These are phyloP conservation scores for Boletus patriciae DNA, from an alignment of 768 basidiomycete genomes.

Conservation along the genomic window DNA sequence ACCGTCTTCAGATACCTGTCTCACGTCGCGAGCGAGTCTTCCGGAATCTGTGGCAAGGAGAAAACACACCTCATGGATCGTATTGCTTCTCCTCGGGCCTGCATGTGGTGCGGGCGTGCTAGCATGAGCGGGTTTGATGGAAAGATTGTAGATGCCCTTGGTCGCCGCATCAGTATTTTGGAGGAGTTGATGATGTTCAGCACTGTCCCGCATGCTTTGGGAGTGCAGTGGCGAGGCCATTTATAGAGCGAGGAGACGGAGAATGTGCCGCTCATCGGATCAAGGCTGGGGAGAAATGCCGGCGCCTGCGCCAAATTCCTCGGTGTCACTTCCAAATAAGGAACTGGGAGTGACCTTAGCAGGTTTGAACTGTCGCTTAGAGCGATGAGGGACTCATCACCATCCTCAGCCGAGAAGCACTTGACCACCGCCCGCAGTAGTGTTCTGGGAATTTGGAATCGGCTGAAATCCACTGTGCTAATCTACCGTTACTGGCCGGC, in stretches of 20 bases:
- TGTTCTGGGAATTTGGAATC: too few relatives aligned
- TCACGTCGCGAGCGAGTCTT: not conserved
- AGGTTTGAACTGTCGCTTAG: too few relatives aligned
- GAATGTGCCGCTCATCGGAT: conserved; percentile 9
- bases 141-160: conserved; percentile 28
- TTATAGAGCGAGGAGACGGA: conserved; percentile 21
- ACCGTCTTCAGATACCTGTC: conserved; percentile 55
- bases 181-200: conserved; percentile 24
- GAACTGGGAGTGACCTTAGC: too few relatives aligned
- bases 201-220: conserved; percentile 22
- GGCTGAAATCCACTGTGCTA: too few relatives aligned
- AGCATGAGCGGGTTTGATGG: conserved; percentile 11
- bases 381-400: too few relatives aligned
- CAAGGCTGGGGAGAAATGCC: too few relatives aligned
- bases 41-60: too few relatives aligned
- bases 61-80: conserved; percentile 52
- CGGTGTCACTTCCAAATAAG: not conserved
- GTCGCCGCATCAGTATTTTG: conserved; percentile 24
- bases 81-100: conserved; percentile 49
- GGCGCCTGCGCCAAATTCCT: not conserved
- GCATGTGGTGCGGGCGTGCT: conserved; percentile 38
- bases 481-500: too few relatives aligned
- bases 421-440: too few relatives aligned
- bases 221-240: conserved; percentile 25
- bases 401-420: too few relatives aligned